A percentile compares a stretch with the other conserved stretches of the same genome.
These are phyloP conservation scores for Lathyrus aphaca DNA, from an alignment of 306 rosid species.

Conservation along the genomic window DNA sequence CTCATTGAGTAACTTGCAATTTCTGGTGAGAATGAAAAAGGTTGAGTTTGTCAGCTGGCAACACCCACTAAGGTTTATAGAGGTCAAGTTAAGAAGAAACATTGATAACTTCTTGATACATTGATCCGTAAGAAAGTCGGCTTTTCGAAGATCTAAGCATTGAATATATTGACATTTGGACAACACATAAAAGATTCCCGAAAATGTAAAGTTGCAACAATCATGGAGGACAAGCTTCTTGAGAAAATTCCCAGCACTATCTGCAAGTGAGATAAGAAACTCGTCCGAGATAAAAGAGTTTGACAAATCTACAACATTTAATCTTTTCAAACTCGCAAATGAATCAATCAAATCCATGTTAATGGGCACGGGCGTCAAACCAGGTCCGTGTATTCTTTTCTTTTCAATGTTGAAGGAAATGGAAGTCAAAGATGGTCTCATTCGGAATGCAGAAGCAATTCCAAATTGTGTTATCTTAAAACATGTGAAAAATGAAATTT, in stretches of 20 bases:
- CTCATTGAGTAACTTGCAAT: slow-evolving; percentile 55
- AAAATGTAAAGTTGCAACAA: slow-evolving; percentile 51
- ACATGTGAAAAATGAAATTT: slow-evolving; percentile 53
- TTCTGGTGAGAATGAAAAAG: slow-evolving; percentile 56
- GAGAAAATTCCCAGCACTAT: slow-evolving; percentile 49
- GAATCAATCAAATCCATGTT: slow-evolving; percentile 41
- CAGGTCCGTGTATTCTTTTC: slow-evolving; percentile 46
- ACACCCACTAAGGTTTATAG: slow-evolving; percentile 61
- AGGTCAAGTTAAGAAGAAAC: slow-evolving; percentile 50
- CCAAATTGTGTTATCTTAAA: slow-evolving; percentile 55
- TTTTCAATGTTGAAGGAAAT: slow-evolving; percentile 47
- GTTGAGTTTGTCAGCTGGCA: slow-evolving; percentile 53
- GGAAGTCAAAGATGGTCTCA: slow-evolving; percentile 53
- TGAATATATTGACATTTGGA: slow-evolving; percentile 51
- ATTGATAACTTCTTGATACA: slow-evolving; percentile 51
- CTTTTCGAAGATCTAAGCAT: slow-evolving; percentile 56
- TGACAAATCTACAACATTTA: slow-evolving; percentile 53
- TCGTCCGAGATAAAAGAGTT: slow-evolving; percentile 59
- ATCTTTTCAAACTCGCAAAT: slow-evolving; percentile 40
- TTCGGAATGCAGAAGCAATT: slow-evolving; percentile 50
- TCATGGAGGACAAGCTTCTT: slow-evolving; percentile 58
- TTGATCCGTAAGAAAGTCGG: slow-evolving; percentile 56
- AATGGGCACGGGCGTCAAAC: slow-evolving; percentile 32
- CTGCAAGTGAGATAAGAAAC: slow-evolving; percentile 56
- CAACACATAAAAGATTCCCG: slow-evolving; percentile 56